These are phyloP conservation scores for Cyclospora cayetanensis DNA, from an alignment of 169 alveolate species.

Conservation along the genomic window DNA sequence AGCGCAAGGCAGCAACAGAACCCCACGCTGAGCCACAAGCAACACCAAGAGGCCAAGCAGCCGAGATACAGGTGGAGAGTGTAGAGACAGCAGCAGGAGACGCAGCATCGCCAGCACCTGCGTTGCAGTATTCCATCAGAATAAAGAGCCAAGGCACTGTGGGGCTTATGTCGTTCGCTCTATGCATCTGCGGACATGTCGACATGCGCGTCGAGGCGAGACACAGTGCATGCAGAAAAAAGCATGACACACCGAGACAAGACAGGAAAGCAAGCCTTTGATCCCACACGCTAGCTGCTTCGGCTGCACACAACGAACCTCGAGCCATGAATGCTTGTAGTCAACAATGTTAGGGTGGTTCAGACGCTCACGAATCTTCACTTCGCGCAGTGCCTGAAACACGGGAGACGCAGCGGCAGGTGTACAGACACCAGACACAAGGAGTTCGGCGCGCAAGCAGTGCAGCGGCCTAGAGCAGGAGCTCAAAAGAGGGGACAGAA, in stretches of 20 bases:
- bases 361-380: slow-evolving; percentile 83
- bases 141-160: slow-evolving; percentile 87
- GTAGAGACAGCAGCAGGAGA: not conserved
- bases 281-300: not conserved
- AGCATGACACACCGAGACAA: not conserved
- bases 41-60: not conserved
- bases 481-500: no score
- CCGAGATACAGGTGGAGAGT: not conserved
- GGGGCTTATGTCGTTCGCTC: slow-evolving; percentile 82
- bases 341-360: slow-evolving; percentile 79
- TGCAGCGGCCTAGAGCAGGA: no score
- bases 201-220: not conserved
- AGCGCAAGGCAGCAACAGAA: not conserved
- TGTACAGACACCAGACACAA: not conserved
- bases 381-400: slow-evolving; percentile 77
- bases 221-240: not conserved
- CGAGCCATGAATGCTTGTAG: slow-evolving; percentile 69
- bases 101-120: slow-evolving; percentile 73
- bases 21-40: not conserved
- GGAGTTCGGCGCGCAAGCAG: no score
- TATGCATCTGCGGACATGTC: slow-evolving; percentile 47
- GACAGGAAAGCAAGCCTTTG: not conserved
- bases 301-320: not conserved
- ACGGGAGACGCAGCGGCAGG: not conserved
- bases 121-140: slow-evolving; percentile 88